Percentiles rank a stretch among this genome's conserved stretches.
Evolutionary conservation across 768 basidiomycete genomes (phyloP).

Genomic region (Tulasnella sp.): DNA sequence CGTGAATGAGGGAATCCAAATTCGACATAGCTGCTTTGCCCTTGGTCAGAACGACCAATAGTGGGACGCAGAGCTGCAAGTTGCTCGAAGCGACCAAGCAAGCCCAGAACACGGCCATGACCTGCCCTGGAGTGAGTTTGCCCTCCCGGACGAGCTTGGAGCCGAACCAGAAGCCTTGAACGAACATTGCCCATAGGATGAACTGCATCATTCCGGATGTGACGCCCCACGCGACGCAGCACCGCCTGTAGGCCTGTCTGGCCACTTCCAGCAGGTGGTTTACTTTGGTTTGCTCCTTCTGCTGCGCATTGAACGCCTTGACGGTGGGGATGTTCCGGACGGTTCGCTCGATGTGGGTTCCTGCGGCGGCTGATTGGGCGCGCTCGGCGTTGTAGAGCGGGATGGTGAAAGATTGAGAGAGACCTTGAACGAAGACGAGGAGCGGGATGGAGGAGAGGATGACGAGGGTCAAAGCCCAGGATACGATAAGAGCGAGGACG

Average conservation of each 20-base stretch:
- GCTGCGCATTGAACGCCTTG: constrained; percentile 46
- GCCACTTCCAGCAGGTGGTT: constrained; percentile 34
- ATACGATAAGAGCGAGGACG: constrained; percentile 73
- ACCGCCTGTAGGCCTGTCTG: constrained; percentile 34
- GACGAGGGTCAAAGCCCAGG: constrained; percentile 82
- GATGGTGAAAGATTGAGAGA: constrained; percentile 65
- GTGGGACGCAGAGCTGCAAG: constrained; percentile 81
- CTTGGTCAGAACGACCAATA: constrained; percentile 69
- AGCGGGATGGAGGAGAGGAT: constrained; percentile 86
- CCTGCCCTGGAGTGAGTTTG: constrained; percentile 62
- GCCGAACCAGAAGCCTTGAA: constrained; percentile 96
- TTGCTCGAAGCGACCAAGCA: constrained; percentile 86
- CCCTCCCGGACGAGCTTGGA: constrained; percentile 81
- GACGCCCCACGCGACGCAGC: constrained; percentile 66
- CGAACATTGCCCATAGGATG: constrained; percentile 86
- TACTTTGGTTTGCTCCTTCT: constrained; percentile 38
- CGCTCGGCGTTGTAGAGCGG: constrained; percentile 70
- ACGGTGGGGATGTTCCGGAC: constrained; percentile 77
- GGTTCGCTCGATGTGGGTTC: constrained; percentile 76
- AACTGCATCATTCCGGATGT: constrained; percentile 70
- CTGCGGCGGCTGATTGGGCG: constrained; percentile 60
- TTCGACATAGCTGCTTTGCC: constrained; percentile 79
- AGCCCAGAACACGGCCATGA: constrained; percentile 99
- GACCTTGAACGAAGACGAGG: constrained; percentile 67
- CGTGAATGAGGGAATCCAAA: constrained; percentile 58